Evolutionary conservation across 345 rosid species (phyloP).

Genomic region (Sonneratia alba): DNA sequence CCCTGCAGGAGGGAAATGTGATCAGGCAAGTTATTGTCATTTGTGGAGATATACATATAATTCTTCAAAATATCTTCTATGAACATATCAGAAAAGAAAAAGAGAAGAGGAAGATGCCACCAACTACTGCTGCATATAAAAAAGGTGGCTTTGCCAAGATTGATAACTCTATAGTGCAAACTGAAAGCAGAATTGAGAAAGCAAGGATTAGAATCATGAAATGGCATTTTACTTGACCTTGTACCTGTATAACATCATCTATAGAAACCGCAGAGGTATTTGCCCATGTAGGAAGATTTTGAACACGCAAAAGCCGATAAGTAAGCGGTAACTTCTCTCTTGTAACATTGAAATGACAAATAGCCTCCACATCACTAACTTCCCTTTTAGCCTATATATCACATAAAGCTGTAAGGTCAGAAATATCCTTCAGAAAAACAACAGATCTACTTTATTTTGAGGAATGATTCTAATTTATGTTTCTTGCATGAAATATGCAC

Average conservation of each 20-base stretch:
- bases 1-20: constrained; percentile 35
- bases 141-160: not conserved
- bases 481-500: not conserved
- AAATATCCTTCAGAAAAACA: not conserved
- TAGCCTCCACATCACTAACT: constrained; percentile 33
- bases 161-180: not conserved
- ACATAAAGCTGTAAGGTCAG: not conserved
- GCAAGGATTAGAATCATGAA: not conserved
- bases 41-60: not conserved
- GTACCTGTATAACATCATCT: constrained; percentile 73
- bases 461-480: not conserved
- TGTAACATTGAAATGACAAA: constrained; percentile 36
- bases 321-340: constrained; percentile 36
- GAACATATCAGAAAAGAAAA: not conserved
- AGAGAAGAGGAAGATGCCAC: not conserved
- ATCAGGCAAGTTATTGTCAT: constrained; percentile 1
- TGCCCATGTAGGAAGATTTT: constrained; percentile 79
- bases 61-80: not conserved
- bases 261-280: constrained; percentile 83
- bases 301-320: constrained; percentile 61
- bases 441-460: not conserved
- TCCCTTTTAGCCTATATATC: constrained; percentile 25
- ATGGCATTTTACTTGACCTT: not conserved
- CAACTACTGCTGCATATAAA: not conserved
- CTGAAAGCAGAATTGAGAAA: not conserved